phyloP scores from a whole-genome alignment of 768 basidiomycete genomes.

The Trametes punicea region DNA sequence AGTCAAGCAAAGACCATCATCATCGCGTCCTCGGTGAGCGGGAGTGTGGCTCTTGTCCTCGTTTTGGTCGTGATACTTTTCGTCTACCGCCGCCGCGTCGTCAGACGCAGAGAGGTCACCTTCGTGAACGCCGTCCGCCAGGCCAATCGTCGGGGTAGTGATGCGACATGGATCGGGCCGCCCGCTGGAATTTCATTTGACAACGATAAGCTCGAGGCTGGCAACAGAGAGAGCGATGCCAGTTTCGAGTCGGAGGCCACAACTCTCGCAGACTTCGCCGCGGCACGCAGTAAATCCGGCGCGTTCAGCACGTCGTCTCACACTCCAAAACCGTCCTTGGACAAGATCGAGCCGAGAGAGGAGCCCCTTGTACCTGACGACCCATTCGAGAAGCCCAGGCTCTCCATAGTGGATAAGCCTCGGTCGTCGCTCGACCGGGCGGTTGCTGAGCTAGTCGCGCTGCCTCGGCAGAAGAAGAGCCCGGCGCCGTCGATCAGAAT shows the following conservation, averaged over 20 bases:
- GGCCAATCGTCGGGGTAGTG: slow-evolving; percentile 2
- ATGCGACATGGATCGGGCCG: slow-evolving; percentile 12
- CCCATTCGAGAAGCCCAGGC: slow-evolving; percentile 11
- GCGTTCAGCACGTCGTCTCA: slow-evolving; percentile 10
- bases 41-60: slow-evolving; percentile 11
- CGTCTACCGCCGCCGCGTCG: slow-evolving; percentile 16
- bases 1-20: slow-evolving; percentile 11
- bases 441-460: neutral
- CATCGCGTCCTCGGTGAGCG: slow-evolving; percentile 16
- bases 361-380: slow-evolving; percentile 6
- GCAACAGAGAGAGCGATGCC: neutral
- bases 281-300: slow-evolving; percentile 6
- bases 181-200: neutral
- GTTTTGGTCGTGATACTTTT: slow-evolving; percentile 4
- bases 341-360: slow-evolving; percentile 4
- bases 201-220: slow-evolving; percentile 8
- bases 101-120: neutral
- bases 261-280: slow-evolving; percentile 6
- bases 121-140: neutral
- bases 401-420: neutral
- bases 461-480: neutral
- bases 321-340: slow-evolving; percentile 8
- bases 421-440: slow-evolving; percentile 3
- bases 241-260: slow-evolving; percentile 9
- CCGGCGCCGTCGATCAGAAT: slow-evolving; percentile 1